Evolutionary conservation across 2,329 filamentous ascomycete genomes (phyloP).

Genomic region (Akanthomyces dipterigenus): DNA sequence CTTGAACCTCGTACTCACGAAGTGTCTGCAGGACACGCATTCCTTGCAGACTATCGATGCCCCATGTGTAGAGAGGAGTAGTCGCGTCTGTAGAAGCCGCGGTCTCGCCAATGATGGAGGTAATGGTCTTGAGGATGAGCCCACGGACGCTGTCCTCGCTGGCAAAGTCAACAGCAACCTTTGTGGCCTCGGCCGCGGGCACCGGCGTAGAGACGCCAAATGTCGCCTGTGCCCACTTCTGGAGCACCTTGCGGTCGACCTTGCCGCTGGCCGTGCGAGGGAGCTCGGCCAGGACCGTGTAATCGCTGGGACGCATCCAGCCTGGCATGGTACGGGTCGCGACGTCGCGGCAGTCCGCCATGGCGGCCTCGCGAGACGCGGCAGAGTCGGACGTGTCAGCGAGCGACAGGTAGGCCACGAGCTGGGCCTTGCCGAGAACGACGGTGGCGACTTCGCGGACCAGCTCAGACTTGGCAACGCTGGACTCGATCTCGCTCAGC

Average conservation of each 20-base stretch:
- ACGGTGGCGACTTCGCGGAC: constrained; percentile 29
- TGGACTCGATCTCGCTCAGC: constrained; percentile 10
- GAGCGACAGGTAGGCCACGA: constrained; percentile 9
- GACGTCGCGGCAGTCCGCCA: constrained; percentile 8
- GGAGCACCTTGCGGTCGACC: constrained; percentile 10
- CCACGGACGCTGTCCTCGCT: constrained; percentile 7
- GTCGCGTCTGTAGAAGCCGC: neutral
- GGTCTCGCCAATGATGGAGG: constrained; percentile 5
- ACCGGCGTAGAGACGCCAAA: neutral
- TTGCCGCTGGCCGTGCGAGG: constrained; percentile 13
- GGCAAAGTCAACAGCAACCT: neutral
- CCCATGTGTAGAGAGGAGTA: constrained; percentile 8
- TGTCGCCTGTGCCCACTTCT: constrained; percentile 2
- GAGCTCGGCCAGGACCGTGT: constrained; percentile 8
- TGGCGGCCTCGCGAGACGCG: neutral
- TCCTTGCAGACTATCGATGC: constrained; percentile 10
- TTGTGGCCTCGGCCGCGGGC: neutral
- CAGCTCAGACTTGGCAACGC: constrained; percentile 7
- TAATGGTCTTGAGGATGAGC: neutral
- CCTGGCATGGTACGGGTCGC: constrained; percentile 5
- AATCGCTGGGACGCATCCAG: constrained; percentile 12
- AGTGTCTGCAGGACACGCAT: constrained; percentile 6
- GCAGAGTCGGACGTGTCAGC: neutral
- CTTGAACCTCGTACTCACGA: constrained; percentile 5
- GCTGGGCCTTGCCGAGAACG: constrained; percentile 34